phyloP scores from a whole-genome alignment of 768 basidiomycete genomes.

The Boletus insuetus region DNA sequence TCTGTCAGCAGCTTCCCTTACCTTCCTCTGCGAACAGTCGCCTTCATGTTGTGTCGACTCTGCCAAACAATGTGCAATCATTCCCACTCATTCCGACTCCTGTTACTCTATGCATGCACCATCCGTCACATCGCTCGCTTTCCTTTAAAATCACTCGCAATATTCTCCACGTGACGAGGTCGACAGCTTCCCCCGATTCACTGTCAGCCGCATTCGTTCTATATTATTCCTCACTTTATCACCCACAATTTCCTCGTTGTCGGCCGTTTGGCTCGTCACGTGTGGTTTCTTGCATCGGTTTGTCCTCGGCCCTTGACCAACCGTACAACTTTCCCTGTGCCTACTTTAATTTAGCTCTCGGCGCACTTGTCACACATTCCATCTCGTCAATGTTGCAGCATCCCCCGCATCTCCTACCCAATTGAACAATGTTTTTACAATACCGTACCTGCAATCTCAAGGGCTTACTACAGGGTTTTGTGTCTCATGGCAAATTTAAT shows the following conservation, averaged over 20 bases:
- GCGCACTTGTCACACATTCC: constrained; percentile 29
- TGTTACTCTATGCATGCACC: constrained; percentile 59
- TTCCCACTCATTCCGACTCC: constrained; percentile 40
- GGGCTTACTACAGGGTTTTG: constrained; percentile 31
- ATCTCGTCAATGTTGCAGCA: constrained; percentile 47
- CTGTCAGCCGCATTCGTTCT: constrained; percentile 54
- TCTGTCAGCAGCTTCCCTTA: constrained; percentile 10
- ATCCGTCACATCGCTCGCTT: constrained; percentile 48
- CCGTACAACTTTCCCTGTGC: constrained; percentile 29
- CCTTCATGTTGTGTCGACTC: constrained; percentile 15
- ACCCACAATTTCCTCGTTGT: constrained; percentile 36
- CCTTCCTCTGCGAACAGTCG: constrained; percentile 10
- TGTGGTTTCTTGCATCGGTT: constrained; percentile 34
- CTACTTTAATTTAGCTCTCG: constrained; percentile 32
- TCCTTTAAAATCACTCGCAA: constrained; percentile 41
- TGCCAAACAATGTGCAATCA: constrained; percentile 33
- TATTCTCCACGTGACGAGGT: constrained; percentile 49
- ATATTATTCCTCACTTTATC: constrained; percentile 87
- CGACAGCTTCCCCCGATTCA: constrained; percentile 49
- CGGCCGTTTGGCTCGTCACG: constrained; percentile 36
- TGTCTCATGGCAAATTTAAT: constrained; percentile 8
- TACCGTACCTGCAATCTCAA: constrained; percentile 31
- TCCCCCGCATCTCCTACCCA: constrained; percentile 37
- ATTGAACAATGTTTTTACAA: constrained; percentile 40
- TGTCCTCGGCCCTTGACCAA: constrained; percentile 23